phyloP scores from a whole-genome alignment of 805 yeast genomes.

The Yarrowia yakushimensis region DNA sequence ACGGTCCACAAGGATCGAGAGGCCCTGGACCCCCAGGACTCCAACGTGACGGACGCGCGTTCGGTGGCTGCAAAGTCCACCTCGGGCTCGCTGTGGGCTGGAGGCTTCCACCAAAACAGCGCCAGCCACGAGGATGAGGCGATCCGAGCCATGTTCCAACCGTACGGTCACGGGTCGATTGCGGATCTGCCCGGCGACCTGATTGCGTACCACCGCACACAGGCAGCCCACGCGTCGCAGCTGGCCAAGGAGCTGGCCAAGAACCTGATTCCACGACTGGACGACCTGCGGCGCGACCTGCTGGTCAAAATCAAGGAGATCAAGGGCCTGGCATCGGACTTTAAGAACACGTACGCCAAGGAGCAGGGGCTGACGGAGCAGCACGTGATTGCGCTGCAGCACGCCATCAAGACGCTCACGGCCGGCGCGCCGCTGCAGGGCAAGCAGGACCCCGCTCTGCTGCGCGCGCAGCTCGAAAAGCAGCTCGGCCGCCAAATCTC shows the following conservation, averaged over 20 bases:
- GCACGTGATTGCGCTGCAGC: conserved; percentile 59
- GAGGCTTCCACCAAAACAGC: background rate
- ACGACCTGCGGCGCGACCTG: conserved; percentile 69
- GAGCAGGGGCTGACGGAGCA: conserved; percentile 66
- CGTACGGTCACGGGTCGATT: conserved; percentile 74
- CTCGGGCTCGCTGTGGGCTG: conserved; percentile 13
- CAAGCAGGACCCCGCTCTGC: conserved; percentile 76
- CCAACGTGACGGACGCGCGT: conserved; percentile 24
- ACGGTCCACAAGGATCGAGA: conserved; percentile 11
- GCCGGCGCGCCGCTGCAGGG: conserved; percentile 46
- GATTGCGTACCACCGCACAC: conserved; percentile 58
- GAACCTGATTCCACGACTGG: conserved; percentile 62
- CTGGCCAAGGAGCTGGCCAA: conserved; percentile 58
- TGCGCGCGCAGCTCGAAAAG: conserved; percentile 66
- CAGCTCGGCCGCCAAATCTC: conserved; percentile 72
- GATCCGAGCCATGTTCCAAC: conserved; percentile 52
- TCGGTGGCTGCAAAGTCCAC: conserved; percentile 20
- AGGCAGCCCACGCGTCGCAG: conserved; percentile 56
- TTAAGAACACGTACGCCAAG: conserved; percentile 66
- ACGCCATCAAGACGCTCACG: conserved; percentile 30
- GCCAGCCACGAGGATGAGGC: conserved; percentile 37
- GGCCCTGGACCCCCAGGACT: conserved; percentile 9
- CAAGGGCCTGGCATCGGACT: conserved; percentile 75
- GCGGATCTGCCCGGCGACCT: conserved; percentile 76
- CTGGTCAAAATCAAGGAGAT: conserved; percentile 84